phyloP scores from a whole-genome alignment of 192 early-diverging fungal species.

The Coemansia sp. region DNA sequence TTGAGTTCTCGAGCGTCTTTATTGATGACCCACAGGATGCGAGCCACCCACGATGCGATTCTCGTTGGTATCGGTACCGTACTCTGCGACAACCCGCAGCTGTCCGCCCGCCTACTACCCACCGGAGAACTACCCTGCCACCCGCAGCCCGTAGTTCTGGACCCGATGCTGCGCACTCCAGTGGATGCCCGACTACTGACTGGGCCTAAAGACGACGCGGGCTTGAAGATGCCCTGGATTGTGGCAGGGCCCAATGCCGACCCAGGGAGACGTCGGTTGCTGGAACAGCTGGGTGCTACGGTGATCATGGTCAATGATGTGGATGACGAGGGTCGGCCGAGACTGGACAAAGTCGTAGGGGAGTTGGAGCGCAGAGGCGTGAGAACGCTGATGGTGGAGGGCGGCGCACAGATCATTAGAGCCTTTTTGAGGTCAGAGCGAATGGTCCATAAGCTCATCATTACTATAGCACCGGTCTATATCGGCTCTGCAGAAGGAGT shows the following conservation, averaged over 20 bases:
- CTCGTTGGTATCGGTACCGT: constrained; percentile 86
- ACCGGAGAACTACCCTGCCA: not conserved
- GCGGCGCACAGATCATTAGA: constrained; percentile 76
- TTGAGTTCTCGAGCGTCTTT: constrained; percentile 75
- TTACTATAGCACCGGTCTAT: constrained; percentile 74
- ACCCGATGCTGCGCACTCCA: constrained; percentile 70
- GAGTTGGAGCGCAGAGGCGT: constrained; percentile 47
- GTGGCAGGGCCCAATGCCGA: constrained; percentile 44
- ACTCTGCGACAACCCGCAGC: constrained; percentile 76
- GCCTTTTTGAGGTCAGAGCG: constrained; percentile 56
- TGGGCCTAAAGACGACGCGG: constrained; percentile 30
- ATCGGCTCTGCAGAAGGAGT: constrained; percentile 65
- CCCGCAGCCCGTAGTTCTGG: constrained; percentile 83
- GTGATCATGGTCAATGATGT: constrained; percentile 50
- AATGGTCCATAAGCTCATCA: constrained; percentile 35
- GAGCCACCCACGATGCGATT: constrained; percentile 78
- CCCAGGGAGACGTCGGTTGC: constrained; percentile 20
- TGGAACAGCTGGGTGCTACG: constrained; percentile 65
- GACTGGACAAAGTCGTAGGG: constrained; percentile 20
- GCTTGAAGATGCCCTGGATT: constrained; percentile 63
- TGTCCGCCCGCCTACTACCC: constrained; percentile 51
- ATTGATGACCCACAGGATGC: constrained; percentile 80
- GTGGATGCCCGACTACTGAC: constrained; percentile 59
- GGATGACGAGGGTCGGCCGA: constrained; percentile 8
- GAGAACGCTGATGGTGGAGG: constrained; percentile 83